Conservation (phyloP, 768 basidiomycete species). For the Tricholoma flavovirens region DNA sequence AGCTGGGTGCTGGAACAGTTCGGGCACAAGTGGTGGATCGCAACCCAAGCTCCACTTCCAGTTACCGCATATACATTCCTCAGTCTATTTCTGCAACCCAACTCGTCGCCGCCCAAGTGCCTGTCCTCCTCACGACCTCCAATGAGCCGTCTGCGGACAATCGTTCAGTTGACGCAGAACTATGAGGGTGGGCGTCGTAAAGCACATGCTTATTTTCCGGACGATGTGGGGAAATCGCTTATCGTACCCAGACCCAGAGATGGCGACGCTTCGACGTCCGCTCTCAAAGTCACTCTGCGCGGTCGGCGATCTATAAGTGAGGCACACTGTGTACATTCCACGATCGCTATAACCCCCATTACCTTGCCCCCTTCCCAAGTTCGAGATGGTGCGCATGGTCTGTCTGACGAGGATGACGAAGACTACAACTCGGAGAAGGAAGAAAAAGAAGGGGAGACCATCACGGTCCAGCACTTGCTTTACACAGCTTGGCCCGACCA, state of each 20-base stretch:
- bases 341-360: conserved; percentile 46
- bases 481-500: conserved; percentile 83
- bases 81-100: conserved; percentile 54
- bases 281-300: conserved; percentile 56
- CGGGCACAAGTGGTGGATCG: conserved; percentile 80
- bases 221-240: conserved; percentile 45
- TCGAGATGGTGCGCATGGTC: conserved; percentile 1
- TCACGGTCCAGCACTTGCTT: conserved; percentile 65
- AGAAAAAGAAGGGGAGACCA: conserved; percentile 23
- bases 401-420: conserved; percentile 2
- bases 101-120: conserved; percentile 27
- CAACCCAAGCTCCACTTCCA: conserved; percentile 75
- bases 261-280: conserved; percentile 29
- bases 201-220: conserved; percentile 75
- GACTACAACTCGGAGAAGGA: conserved; percentile 4
- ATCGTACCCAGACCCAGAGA: conserved; percentile 50
- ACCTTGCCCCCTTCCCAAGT: conserved; percentile 6
- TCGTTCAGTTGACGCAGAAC: conserved; percentile 77
- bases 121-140: conserved; percentile 11
- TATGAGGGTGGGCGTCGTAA: conserved; percentile 67
- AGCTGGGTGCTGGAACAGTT: conserved; percentile 76
- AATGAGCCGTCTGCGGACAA: conserved; percentile 54
- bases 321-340: conserved; percentile 58
- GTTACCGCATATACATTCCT: conserved; percentile 72
- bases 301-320: conserved; percentile 40